Conservation (phyloP, 169 alveolate genomes). For the Cryptosporidium bovis region DNA sequence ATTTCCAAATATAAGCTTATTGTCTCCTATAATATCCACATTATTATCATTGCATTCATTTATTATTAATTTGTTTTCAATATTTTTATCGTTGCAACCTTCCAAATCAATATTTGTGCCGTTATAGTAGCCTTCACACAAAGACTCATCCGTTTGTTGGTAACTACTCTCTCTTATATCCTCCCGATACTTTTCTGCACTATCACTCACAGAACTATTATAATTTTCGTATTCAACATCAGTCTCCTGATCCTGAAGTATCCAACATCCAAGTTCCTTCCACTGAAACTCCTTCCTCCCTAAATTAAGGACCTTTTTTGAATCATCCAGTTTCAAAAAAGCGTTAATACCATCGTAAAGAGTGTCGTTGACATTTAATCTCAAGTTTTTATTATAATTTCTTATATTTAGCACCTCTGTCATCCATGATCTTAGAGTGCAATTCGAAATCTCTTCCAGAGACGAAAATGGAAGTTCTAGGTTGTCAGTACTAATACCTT, state of each 20-base stretch:
- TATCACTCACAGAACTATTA: too few species aligned
- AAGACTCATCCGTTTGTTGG: too few species aligned
- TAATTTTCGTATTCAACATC: background rate
- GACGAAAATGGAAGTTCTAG: constrained; percentile 24
- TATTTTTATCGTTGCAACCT: too few species aligned
- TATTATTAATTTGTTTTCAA: too few species aligned
- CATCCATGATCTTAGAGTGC: constrained; percentile 39
- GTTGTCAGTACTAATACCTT: too few species aligned
- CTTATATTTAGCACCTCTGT: constrained; percentile 3
- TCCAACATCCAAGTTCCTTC: constrained; percentile 48
- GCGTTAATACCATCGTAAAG: constrained; percentile 40
- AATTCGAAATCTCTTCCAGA: constrained; percentile 38
- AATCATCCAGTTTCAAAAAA: constrained; percentile 16
- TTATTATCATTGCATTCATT: too few species aligned
- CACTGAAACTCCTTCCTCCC: constrained; percentile 17
- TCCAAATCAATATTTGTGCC: too few species aligned
- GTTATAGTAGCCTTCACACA: too few species aligned
- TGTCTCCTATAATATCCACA: too few species aligned
- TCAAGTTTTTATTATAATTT: background rate
- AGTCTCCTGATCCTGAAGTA: background rate
- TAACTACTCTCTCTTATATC: too few species aligned
- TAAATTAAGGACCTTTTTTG: constrained; percentile 3
- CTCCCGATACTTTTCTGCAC: too few species aligned
- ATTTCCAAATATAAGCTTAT: too few species aligned
- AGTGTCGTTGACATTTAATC: background rate